A percentile compares a stretch with the other conserved stretches of the same genome.
Evolutionary conservation across 2,329 filamentous ascomycete genomes (phyloP).

Genomic region (Diplodia mutila): DNA sequence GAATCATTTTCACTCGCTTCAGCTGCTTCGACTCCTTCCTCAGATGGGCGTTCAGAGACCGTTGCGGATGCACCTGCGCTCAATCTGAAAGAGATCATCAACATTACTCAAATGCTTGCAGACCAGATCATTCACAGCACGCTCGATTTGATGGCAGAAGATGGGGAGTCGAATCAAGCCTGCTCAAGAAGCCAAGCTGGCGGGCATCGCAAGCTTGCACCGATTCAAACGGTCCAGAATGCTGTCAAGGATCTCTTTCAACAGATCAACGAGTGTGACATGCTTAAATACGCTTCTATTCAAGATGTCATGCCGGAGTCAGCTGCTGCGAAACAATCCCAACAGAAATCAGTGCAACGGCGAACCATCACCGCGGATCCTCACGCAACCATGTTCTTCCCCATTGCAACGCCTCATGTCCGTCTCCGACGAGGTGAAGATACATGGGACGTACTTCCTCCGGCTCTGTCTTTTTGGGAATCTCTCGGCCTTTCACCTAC

Average conservation of each 20-base stretch:
- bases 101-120: constrained; percentile 24
- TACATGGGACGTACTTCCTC: constrained; percentile 72
- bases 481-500: constrained; percentile 74
- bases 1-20: constrained; percentile 23
- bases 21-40: constrained; percentile 23
- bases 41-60: constrained; percentile 12
- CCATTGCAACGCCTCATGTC: constrained; percentile 65
- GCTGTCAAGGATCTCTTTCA: constrained; percentile 37
- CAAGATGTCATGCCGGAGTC: constrained; percentile 47
- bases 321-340: constrained; percentile 33
- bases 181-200: neutral
- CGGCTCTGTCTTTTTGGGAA: constrained; percentile 81
- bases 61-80: neutral
- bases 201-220: neutral
- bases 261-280: constrained; percentile 38
- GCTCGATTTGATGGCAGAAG: constrained; percentile 14
- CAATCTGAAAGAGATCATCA: constrained; percentile 23
- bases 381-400: constrained; percentile 24
- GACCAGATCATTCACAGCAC: constrained; percentile 23
- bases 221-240: constrained; percentile 12
- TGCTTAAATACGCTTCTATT: constrained; percentile 42
- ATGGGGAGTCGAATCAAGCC: neutral
- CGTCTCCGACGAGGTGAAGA: constrained; percentile 72
- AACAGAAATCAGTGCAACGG: constrained; percentile 39
- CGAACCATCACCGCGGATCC: constrained; percentile 35